Evolutionary conservation across 1,284 basidiomycete genomes (phyloP), one percentile per base, ranked within the genome.

Genomic region (Sanghuangporus sanghuang): DNA sequence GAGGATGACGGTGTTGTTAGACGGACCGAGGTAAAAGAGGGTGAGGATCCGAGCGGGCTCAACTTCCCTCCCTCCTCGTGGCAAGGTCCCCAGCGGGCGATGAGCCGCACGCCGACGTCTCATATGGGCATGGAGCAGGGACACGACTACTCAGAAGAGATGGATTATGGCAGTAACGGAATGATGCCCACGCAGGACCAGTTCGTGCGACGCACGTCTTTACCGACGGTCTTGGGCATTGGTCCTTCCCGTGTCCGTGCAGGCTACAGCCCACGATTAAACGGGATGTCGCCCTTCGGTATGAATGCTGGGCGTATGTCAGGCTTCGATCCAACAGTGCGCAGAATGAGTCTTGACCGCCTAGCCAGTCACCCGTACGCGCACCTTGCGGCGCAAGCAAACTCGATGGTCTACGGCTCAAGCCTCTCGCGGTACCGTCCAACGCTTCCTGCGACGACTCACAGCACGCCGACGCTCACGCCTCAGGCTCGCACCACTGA

Each of bases 361-460:
- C 79, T 90, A 21, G 78, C 81, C 35, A 73, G 73, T 32, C 86
- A 89, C 66, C 87, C 88, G 0, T 89, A 83, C 67, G 86, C 86
- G 23, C 76, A 76, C 50, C 72, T 85, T 46, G 85, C 85, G 42
- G 77, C 79, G 63, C 81, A 81, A 9, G 83, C 82, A 69, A 87
- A 86, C 57, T 79, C 75, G 57, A 77, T 76, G 6, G 67, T 83
- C 18, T 82, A 75, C 67, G 78, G 78, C 76, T 71, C 69, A 75
- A 2, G 73, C 74, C 7, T 71, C 74, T 67, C 55, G 52, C 66
- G 71, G 68, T 8, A 67, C 74, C 18, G 62, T 72, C 27, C 72
- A 71, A 59, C 70, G 73, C 2, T 71, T 67, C 27, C 73, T 69
- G 44, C 54, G 21, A 53, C 50, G 16, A 58, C 55, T 39, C 59